A percentile compares a stretch with the other conserved stretches of the same genome.
Evolutionary conservation across 2,329 filamentous ascomycete genomes (phyloP).

Genomic region (Mollisia scopiformis): DNA sequence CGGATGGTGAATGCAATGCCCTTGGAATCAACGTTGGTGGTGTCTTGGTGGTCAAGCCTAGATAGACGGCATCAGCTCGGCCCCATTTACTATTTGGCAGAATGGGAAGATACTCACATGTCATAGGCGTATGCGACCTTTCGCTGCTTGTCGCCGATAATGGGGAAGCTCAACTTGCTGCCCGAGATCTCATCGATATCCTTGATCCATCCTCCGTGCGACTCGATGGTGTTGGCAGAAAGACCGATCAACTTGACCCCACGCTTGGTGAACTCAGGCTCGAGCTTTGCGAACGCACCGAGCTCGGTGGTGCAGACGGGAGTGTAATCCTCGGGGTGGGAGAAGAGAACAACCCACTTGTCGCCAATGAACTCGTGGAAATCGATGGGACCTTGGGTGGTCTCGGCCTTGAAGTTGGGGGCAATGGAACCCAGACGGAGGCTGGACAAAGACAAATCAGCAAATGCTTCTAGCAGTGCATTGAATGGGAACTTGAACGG

Average conservation of each 20-base stretch:
- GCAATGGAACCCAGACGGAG: slow-evolving; percentile 69
- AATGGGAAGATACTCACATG: slow-evolving; percentile 57
- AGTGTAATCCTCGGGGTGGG: slow-evolving; percentile 88
- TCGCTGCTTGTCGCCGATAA: slow-evolving; percentile 80
- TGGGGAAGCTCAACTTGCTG: slow-evolving; percentile 73
- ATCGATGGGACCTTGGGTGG: slow-evolving; percentile 76
- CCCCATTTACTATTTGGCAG: neutral
- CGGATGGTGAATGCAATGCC: slow-evolving; percentile 92
- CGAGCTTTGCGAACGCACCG: slow-evolving; percentile 87
- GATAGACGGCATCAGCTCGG: slow-evolving; percentile 8
- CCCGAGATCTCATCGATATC: slow-evolving; percentile 82
- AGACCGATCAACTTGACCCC: slow-evolving; percentile 91
- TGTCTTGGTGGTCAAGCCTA: slow-evolving; percentile 78
- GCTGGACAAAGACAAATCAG: slow-evolving; percentile 37
- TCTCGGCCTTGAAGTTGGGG: slow-evolving; percentile 84
- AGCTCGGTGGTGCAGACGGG: slow-evolving; percentile 96
- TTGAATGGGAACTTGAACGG: neutral
- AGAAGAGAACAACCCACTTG: slow-evolving; percentile 83
- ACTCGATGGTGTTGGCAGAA: slow-evolving; percentile 81
- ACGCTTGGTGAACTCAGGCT: slow-evolving; percentile 84
- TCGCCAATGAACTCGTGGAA: slow-evolving; percentile 82
- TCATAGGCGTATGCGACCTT: slow-evolving; percentile 77
- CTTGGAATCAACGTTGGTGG: slow-evolving; percentile 79
- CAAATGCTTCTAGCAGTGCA: neutral
- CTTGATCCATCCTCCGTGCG: slow-evolving; percentile 87